Base-by-base conservation (phyloP, 192 early-diverging fungal genomes). In the Backusella macrospora region DNA sequence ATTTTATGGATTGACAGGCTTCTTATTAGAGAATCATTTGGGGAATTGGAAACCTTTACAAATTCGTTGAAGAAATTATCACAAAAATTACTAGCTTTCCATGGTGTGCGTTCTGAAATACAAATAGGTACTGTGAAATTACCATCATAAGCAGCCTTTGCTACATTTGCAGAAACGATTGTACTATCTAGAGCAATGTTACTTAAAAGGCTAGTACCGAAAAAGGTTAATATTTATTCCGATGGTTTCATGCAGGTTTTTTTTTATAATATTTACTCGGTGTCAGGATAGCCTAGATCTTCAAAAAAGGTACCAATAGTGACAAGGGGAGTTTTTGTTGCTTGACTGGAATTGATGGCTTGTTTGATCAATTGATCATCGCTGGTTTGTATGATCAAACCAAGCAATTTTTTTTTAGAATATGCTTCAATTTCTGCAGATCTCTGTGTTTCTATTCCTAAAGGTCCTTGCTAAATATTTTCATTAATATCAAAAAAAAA, bases 361-460 rank as follows among this genome's bases (percentile, higher is more conserved):
- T 68, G 44, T 16, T 68, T 23, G 14, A 68, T 16, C 7, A 68
- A 21, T 13, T 8, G 26, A 14, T 26, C 14, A 47, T 68, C 45
- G 6, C 67, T 68, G 14, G 67, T 68, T 6, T 68, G 67, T 6
- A 68, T 46, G 10, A 68, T 68, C 21, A 68, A 29, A 16, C 42
- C 42, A 34, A 29, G 45, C 23, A 59, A 59, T 13, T 59, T 5
- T 21, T 26, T 59, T 9, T 59, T 21, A 23, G 52, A 59, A 23
- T 59, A 59, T 21, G 52, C 12, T 59, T 59, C 26, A 26, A 59
- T 59, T 59, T 59, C 21, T 26, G 52, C 7, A 23, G 52, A 59
- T 13, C 9, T 29, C 26, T 59, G 52, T 23, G 52, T 12, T 9
- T 9, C 26, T 1, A 14, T 26, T 59, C 52, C 52, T 10, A 59